A percentile compares a stretch with the other conserved stretches of the same genome.
These are phyloP conservation scores for Isatis lusitanica DNA, from an alignment of 441 rosid genomes.

Conservation along the genomic window DNA sequence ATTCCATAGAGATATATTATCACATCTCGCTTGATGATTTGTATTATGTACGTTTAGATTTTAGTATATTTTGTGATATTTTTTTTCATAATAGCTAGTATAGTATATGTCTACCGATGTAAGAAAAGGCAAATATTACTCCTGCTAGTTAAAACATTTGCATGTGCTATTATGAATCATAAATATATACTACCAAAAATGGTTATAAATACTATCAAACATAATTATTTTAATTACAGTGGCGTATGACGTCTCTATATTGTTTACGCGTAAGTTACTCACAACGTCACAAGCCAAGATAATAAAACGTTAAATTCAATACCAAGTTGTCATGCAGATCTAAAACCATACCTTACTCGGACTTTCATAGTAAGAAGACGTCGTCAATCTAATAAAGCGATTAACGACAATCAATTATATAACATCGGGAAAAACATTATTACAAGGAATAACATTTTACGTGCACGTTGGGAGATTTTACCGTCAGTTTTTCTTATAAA, in stretches of 20 bases:
- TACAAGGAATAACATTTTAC: neutral
- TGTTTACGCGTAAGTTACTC: conserved; percentile 26
- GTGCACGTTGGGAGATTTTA: conserved; percentile 11
- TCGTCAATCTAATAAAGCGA: neutral
- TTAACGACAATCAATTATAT: neutral
- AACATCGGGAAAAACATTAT: neutral
- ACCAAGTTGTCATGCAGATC: neutral
- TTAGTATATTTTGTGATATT: neutral
- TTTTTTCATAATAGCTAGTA: neutral
- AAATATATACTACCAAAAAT: neutral
- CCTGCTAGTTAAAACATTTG: neutral
- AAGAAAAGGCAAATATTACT: neutral
- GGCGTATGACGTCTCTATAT: conserved; percentile 8
- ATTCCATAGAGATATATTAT: too few relatives aligned
- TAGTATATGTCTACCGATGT: neutral
- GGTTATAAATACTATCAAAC: neutral
- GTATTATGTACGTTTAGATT: too few relatives aligned
- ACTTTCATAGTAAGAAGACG: neutral
- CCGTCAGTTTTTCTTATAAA: neutral
- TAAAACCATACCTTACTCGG: neutral
- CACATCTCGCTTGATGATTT: too few relatives aligned
- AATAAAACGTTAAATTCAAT: neutral
- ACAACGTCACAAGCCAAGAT: neutral
- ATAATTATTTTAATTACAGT: neutral
- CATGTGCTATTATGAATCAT: neutral